A percentile compares a stretch with the other conserved stretches of the same genome.
Evolutionary conservation across 768 basidiomycete genomes (phyloP).

Genomic region (Roridomyces roridus): DNA sequence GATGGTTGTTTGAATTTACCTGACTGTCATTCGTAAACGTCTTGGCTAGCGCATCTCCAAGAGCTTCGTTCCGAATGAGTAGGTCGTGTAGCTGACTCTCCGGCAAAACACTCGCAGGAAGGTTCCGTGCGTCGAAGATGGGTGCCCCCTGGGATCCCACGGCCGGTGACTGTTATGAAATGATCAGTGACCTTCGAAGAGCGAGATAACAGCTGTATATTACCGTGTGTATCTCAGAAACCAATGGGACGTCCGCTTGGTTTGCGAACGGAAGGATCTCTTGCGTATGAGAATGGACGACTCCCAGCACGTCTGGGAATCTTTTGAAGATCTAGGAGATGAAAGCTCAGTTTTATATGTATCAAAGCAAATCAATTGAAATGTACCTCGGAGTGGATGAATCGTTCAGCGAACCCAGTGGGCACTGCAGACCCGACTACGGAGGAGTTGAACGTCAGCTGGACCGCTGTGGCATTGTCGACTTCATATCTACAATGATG

Average conservation of each 20-base stretch:
- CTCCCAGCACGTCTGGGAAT: slow-evolving; percentile 25
- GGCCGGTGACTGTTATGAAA: slow-evolving; percentile 1
- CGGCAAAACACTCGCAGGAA: slow-evolving; percentile 19
- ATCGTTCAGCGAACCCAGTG: slow-evolving; percentile 28
- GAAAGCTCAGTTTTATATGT: too few species aligned
- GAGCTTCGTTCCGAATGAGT: slow-evolving; percentile 20
- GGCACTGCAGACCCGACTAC: slow-evolving; percentile 22
- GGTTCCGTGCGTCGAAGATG: slow-evolving; percentile 23
- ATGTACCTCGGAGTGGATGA: slow-evolving; percentile 28
- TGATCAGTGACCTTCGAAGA: too few species aligned
- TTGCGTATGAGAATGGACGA: slow-evolving; percentile 23
- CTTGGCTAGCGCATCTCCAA: slow-evolving; percentile 26
- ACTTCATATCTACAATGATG: slow-evolving; percentile 29
- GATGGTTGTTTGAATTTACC: too few species aligned
- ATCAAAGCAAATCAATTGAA: too few species aligned
- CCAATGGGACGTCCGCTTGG: slow-evolving; percentile 14
- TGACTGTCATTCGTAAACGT: slow-evolving; percentile 20
- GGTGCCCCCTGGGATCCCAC: slow-evolving; percentile 23
- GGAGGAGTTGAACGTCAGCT: slow-evolving; percentile 28
- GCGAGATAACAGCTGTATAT: too few species aligned
- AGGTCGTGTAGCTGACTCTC: slow-evolving; percentile 20
- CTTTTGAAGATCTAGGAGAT: slow-evolving; percentile 26
- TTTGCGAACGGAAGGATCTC: slow-evolving; percentile 29
- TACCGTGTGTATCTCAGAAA: slow-evolving; percentile 24
- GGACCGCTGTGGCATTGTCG: slow-evolving; percentile 25